These are phyloP conservation scores for Oxalis stricta DNA, from an alignment of 441 rosid species.

Conservation along the genomic window DNA sequence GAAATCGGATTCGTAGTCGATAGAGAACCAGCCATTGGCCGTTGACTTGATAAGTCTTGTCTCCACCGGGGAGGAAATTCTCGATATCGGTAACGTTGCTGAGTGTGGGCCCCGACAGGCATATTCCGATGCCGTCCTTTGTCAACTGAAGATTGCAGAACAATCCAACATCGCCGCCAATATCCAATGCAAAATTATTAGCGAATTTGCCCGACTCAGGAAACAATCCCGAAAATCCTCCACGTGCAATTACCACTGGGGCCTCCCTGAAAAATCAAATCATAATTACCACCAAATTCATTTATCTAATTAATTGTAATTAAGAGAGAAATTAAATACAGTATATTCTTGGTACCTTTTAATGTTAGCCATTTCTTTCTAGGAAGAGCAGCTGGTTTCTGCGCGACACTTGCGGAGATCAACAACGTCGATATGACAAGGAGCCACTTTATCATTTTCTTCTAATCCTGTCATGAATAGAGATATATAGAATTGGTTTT, in stretches of 20 bases:
- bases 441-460: constrained; percentile 28
- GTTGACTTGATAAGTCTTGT: constrained; percentile 37
- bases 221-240: constrained; percentile 73
- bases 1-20: constrained; percentile 35
- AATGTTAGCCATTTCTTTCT: constrained; percentile 38
- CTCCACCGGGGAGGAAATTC: constrained; percentile 21
- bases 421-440: constrained; percentile 22
- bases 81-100: constrained; percentile 45
- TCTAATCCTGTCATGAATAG: constrained; percentile 6
- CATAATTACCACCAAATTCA: background rate
- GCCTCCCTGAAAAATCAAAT: constrained; percentile 7
- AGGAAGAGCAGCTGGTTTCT: constrained; percentile 6
- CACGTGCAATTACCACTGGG: constrained; percentile 59
- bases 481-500: too few species aligned
- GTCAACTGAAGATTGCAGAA: constrained; percentile 70
- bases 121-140: constrained; percentile 59
- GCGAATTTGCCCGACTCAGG: constrained; percentile 53
- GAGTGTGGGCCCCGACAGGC: constrained; percentile 46
- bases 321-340: too few species aligned
- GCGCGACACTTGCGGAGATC: constrained; percentile 16
- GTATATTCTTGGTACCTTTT: constrained; percentile 19
- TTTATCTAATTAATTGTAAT: too few species aligned
- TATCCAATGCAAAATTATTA: constrained; percentile 18
- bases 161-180: constrained; percentile 24
- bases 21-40: constrained; percentile 65